Base-by-base conservation (phyloP, 1,284 basidiomycete genomes). In the Somion occarium region DNA sequence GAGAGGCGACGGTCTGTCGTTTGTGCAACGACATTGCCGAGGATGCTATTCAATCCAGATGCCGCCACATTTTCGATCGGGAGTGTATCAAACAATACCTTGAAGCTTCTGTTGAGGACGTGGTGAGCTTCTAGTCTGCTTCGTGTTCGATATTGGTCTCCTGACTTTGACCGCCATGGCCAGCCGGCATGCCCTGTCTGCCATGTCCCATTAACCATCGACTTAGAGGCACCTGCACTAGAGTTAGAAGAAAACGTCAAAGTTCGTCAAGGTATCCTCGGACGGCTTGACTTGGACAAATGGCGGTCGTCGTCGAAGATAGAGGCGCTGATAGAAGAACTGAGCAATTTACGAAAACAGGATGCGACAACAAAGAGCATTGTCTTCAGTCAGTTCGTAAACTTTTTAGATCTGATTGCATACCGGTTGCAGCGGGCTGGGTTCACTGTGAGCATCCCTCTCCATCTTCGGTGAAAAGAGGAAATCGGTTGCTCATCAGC, bases 221-320 rank as follows among this genome's bases (percentile, higher is more conserved):
- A 99, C 67, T 75, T 99, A 3, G 95, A 98, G 64, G 92, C 88
- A 5, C 91, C 94, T 39, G 88, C 96, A 0, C 72, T 99, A 13
- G 95, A 98, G 61, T 64, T 92, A 24, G 87, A 85, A 57, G 84
- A 86, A 59, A 82, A 78, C 53, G 78, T 80, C 27, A 73, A 74
- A 46, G 74, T 76, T 1, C 83, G 93, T 30, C 96, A 99, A 68
- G 97, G 97, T 38, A 98, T 99, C 52, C 80, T 99, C 3, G 90
- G 92, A 27, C 82, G 95, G 3, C 77, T 99, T 18, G 85, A 98
- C 64, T 73, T 98, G 41, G 83, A 91, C 60, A 82, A 85, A 54
- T 98, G 94, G 93, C 82, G 92, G 41, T 97, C 93, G 3, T 95
- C 92, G 30, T 90, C 94, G 9, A 99, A 99, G 76, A 93, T 99